Evolutionary conservation across 768 basidiomycete species (phyloP).

Genomic region (Trametes cinnabarina): DNA sequence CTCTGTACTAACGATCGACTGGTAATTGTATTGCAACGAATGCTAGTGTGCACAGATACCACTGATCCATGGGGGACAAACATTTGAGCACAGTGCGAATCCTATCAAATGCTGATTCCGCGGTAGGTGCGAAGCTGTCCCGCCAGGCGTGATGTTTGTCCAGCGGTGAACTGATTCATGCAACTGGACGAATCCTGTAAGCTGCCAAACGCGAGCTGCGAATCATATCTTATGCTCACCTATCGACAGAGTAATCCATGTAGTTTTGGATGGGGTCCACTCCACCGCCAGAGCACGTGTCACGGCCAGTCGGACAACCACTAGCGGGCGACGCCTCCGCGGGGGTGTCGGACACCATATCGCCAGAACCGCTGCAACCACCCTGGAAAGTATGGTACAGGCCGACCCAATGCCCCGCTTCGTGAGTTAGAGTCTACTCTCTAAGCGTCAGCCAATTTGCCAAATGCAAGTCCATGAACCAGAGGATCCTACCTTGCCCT

Average conservation of each 20-base stretch:
- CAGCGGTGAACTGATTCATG: slow-evolving; percentile 49
- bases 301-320: slow-evolving; percentile 35
- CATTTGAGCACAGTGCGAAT: too few relatives aligned
- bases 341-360: slow-evolving; percentile 47
- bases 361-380: slow-evolving; percentile 40
- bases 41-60: too few relatives aligned
- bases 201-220: background rate
- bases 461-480: background rate
- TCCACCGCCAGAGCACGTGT: slow-evolving; percentile 29
- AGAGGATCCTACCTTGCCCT: slow-evolving; percentile 23
- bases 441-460: background rate
- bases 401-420: slow-evolving; percentile 62
- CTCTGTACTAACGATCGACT: too few relatives aligned
- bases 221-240: background rate
- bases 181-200: slow-evolving; percentile 27
- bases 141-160: slow-evolving; percentile 39
- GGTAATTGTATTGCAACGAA: too few relatives aligned
- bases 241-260: slow-evolving; percentile 54
- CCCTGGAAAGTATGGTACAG: slow-evolving; percentile 61
- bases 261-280: slow-evolving; percentile 49
- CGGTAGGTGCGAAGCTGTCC: slow-evolving; percentile 46
- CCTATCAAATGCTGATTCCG: slow-evolving; percentile 27
- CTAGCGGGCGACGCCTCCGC: slow-evolving; percentile 41
- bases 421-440: slow-evolving; percentile 48
- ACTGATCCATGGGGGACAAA: too few relatives aligned